Percentiles rank a stretch among this genome's conserved stretches.
Evolutionary conservation across 768 basidiomycete genomes (phyloP).

Genomic region (Austroboletus eburneus): DNA sequence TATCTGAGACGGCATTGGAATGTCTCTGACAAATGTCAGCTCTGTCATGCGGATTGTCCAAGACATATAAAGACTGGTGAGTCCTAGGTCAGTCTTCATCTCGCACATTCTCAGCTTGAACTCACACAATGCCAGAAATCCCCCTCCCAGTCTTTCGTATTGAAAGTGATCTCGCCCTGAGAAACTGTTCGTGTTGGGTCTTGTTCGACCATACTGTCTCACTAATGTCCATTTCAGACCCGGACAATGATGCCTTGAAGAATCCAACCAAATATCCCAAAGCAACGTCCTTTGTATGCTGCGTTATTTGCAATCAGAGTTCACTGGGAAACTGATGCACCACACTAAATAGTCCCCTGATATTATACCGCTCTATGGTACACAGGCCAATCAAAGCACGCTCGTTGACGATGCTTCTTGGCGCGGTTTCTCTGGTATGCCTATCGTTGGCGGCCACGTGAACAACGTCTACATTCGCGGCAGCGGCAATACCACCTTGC

Average conservation of each 20-base stretch:
- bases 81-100: not conserved
- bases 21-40: not conserved
- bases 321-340: not conserved
- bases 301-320: not conserved
- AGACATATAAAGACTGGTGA: constrained; percentile 2
- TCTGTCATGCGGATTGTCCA: not conserved
- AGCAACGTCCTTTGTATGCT: constrained; percentile 1
- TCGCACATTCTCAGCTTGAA: not conserved
- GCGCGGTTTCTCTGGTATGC: not conserved
- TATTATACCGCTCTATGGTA: not conserved
- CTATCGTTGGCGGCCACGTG: not conserved
- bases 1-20: too few species aligned
- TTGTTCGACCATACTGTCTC: not conserved
- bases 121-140: not conserved
- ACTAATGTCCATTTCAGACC: constrained; percentile 1
- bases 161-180: not conserved
- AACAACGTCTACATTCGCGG: constrained; percentile 1
- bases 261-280: not conserved
- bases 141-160: too few species aligned
- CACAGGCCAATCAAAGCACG: not conserved
- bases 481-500: not conserved
- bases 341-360: not conserved
- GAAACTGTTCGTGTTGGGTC: constrained; percentile 1
- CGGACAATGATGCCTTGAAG: not conserved
- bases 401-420: constrained; percentile 5